Base-by-base conservation (phyloP, 2,329 filamentous ascomycete species). In the Calonectria pseudoreteaudii region DNA sequence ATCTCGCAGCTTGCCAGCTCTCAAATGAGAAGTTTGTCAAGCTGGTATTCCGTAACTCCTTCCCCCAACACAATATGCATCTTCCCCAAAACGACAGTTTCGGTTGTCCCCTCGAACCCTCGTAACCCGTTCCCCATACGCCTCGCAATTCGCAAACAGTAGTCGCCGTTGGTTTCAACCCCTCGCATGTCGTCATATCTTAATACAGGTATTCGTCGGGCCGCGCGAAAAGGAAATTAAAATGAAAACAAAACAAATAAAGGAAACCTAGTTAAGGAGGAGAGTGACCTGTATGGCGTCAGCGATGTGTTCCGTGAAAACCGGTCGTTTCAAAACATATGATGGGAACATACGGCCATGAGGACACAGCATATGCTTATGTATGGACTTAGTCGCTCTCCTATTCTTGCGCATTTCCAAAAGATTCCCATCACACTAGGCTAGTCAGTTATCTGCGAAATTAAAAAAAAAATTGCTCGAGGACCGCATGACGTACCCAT, bases 351-450 rank as follows among this genome's bases (percentile, higher is more conserved):
- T 85, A 98, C 97, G 78, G 97, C 97, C 96, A 99, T 98, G 80
- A 95, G 86, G 38, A 98, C 89, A 84, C 96, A 98, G 84, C 95
- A 97, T 83, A 98, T 88, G 87, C 95, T 97, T 81, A 99, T 95
- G 85, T 98, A 98, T 52, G 97, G 97, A 84, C 95, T 98, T 78
- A 99, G 84, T 76, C 97, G 88, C 88, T 99, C 97, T 47, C 97
- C 97, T 83, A 99, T 92, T 77, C 97, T 90, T 31, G 97, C 97
- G 76, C 92, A 95, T 86, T 98, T 98, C 97, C 97, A 99, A 83
- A 98, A 97, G 75, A 98, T 93, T 67, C 95, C 95, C 80, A 95
- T 91, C 66, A 95, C 87, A 18, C 94, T 95, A 78, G 71, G 30
- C 60, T 41, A 23, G 70, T 80, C 38, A 80, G 78, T 64, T 68